Conservation (phyloP, 306 rosid species). For the Hippophae tibetana region DNA sequence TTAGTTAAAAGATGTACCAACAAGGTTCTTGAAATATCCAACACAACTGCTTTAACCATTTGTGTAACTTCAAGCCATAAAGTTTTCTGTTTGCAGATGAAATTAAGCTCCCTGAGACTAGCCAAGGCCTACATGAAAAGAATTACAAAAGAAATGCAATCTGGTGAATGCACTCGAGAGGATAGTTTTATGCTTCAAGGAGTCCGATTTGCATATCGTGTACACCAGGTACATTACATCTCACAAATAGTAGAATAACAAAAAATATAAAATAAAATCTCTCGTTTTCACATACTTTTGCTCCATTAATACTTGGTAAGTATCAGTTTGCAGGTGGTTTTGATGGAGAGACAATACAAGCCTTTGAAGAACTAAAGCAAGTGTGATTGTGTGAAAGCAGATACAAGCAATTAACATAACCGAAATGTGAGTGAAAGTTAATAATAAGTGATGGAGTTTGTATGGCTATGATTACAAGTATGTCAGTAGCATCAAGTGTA, state of each 20-base stretch:
- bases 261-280: no score
- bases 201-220: conserved; percentile 69
- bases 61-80: background rate
- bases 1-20: no score
- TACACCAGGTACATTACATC: conserved; percentile 70
- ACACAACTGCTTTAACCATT: no score
- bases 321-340: conserved; percentile 96
- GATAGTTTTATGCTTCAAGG: conserved; percentile 62
- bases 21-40: no score
- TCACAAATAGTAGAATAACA: background rate
- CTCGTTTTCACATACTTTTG: no score
- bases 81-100: conserved; percentile 48
- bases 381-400: conserved; percentile 16
- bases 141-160: conserved; percentile 37
- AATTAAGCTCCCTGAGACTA: conserved; percentile 55
- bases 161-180: conserved; percentile 33
- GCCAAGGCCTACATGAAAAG: conserved; percentile 64
- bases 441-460: background rate
- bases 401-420: conserved; percentile 1
- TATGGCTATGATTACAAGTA: background rate
- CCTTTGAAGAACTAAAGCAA: conserved; percentile 60
- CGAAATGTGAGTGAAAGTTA: background rate
- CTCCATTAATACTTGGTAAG: conserved; percentile 3
- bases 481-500: no score
- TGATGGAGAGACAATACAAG: conserved; percentile 41